Conservation (phyloP, 1,139 yeast genomes). For the Yamadazyma diospyri region DNA sequence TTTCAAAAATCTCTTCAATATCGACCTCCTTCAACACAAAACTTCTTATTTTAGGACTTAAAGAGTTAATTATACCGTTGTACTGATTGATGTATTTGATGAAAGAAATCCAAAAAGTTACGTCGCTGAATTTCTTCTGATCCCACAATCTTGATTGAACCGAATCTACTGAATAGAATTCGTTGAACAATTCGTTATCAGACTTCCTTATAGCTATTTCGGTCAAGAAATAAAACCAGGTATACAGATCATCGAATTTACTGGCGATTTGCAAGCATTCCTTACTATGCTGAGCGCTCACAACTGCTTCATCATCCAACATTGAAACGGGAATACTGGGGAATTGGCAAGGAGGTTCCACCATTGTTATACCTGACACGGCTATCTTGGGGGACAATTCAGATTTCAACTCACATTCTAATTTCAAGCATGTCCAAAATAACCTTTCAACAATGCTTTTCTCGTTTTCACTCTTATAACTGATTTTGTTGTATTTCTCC, state of each 20-base stretch:
- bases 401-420: constrained; percentile 43
- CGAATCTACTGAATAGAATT: constrained; percentile 25
- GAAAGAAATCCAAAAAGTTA: constrained; percentile 27
- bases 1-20: constrained; percentile 29
- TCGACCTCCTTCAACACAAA: constrained; percentile 35
- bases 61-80: constrained; percentile 38
- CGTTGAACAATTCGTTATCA: constrained; percentile 43
- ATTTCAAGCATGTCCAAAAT: constrained; percentile 45
- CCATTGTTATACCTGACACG: constrained; percentile 38
- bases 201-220: constrained; percentile 48
- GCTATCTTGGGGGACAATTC: constrained; percentile 45
- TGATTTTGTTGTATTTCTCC: constrained; percentile 9
- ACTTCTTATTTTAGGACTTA: constrained; percentile 31
- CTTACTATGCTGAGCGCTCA: constrained; percentile 21
- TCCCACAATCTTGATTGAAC: constrained; percentile 24
- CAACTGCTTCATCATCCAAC: constrained; percentile 14
- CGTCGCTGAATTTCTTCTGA: constrained; percentile 20
- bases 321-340: constrained; percentile 36
- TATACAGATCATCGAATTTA: constrained; percentile 34
- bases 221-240: constrained; percentile 48
- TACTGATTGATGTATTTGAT: constrained; percentile 38
- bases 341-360: constrained; percentile 40
- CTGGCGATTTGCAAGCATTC: constrained; percentile 27
- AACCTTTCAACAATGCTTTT: constrained; percentile 32
- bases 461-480: constrained; percentile 10